Evolutionary conservation across 192 early-diverging fungal species (phyloP).

Genomic region (Dissophora ornata): DNA sequence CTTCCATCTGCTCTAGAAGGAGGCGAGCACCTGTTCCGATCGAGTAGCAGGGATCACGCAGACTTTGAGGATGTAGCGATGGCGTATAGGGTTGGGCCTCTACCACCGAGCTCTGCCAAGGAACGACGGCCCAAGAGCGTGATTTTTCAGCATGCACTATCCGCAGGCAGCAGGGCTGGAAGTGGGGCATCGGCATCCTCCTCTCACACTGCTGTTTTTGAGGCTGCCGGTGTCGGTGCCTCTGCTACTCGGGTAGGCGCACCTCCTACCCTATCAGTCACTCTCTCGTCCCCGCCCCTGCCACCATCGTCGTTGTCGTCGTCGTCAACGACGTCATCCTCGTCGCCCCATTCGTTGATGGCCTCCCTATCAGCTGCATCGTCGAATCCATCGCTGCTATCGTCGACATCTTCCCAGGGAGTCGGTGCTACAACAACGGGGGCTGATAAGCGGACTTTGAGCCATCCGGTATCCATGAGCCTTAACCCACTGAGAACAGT

Average conservation of each 20-base stretch:
- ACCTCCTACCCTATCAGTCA: constrained; percentile 1
- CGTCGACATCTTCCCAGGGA: too few species aligned
- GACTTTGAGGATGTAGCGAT: background rate
- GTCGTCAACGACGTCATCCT: too few species aligned
- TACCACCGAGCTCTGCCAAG: constrained; percentile 3
- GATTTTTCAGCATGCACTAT: constrained; percentile 8
- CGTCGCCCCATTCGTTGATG: too few species aligned
- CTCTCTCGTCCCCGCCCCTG: background rate
- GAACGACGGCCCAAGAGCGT: constrained; percentile 37
- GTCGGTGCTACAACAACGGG: too few species aligned
- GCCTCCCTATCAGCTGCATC: too few species aligned
- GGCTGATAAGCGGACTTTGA: background rate
- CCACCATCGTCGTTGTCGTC: background rate
- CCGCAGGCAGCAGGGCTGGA: background rate
- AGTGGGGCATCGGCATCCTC: background rate
- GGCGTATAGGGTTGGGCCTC: background rate
- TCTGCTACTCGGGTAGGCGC: background rate
- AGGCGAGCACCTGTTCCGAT: constrained; percentile 18
- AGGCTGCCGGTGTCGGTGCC: background rate
- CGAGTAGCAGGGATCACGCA: background rate
- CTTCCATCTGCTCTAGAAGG: constrained; percentile 30
- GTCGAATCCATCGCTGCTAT: too few species aligned
- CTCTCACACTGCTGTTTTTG: background rate
- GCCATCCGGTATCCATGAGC: background rate
- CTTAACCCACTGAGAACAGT: background rate